Evolutionary conservation across 106 monocot species (phyloP).

Genomic region (Vanilla planifolia): DNA sequence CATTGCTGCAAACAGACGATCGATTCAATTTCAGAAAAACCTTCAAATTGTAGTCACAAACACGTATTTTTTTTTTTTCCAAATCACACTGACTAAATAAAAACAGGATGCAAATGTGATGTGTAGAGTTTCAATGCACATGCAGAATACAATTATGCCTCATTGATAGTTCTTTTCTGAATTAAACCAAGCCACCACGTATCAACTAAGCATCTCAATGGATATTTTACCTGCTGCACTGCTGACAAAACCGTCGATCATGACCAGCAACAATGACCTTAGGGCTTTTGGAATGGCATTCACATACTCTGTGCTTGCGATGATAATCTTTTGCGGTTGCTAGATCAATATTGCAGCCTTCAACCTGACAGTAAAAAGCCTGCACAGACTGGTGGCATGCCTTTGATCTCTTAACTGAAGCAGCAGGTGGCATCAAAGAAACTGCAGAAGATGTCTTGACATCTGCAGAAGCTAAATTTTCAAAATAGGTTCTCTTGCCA

Average conservation of each 20-base stretch:
- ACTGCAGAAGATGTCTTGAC: slow-evolving; percentile 18
- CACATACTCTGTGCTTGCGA: slow-evolving; percentile 79
- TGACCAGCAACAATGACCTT: slow-evolving; percentile 55
- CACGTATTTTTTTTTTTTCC: no score
- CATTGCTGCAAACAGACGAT: no score
- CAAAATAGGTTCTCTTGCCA: slow-evolving; percentile 80
- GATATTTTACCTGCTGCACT: slow-evolving; percentile 58
- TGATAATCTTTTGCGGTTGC: slow-evolving; percentile 61
- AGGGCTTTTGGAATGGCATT: slow-evolving; percentile 53
- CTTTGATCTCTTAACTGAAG: slow-evolving; percentile 21
- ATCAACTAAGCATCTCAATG: no score
- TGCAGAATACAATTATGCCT: no score
- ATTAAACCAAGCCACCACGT: no score
- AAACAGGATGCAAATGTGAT: no score
- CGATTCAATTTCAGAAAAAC: no score
- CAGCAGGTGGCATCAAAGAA: not conserved
- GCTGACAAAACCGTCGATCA: slow-evolving; percentile 74
- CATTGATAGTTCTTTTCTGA: no score
- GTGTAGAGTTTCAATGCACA: no score
- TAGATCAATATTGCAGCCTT: slow-evolving; percentile 60
- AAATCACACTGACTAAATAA: no score
- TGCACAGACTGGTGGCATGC: slow-evolving; percentile 19
- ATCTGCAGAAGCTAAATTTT: slow-evolving; percentile 32
- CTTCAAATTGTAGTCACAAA: no score
- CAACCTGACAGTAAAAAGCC: slow-evolving; percentile 50